These are phyloP conservation scores for Claviceps arundinis DNA, from an alignment of 2,329 filamentous ascomycete genomes.

Conservation along the genomic window DNA sequence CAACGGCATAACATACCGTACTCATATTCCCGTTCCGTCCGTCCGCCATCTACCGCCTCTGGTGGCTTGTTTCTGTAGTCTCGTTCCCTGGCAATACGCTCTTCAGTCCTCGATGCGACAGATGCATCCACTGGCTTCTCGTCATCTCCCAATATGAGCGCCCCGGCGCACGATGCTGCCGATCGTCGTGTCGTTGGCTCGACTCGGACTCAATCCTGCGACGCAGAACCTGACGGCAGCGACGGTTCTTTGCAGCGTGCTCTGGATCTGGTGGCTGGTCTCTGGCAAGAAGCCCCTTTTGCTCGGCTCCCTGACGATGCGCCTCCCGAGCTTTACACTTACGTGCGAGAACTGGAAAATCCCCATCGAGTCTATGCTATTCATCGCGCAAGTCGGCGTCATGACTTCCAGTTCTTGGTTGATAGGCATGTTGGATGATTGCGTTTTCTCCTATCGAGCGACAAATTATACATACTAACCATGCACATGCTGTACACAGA, in stretches of 20 bases:
- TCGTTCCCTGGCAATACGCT: neutral
- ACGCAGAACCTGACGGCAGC: neutral
- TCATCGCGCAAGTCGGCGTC: conserved; percentile 45
- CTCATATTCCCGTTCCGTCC: neutral
- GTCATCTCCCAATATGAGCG: conserved; percentile 6
- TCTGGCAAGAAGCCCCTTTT: conserved; percentile 50
- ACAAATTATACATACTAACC: neutral
- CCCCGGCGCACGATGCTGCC: conserved; percentile 5
- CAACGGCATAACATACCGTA: neutral
- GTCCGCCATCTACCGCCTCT: neutral
- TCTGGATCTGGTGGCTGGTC: conserved; percentile 37
- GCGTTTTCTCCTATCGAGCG: neutral
- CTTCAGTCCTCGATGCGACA: neutral
- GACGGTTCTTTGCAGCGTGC: conserved; percentile 17
- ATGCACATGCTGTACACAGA: conserved; percentile 26
- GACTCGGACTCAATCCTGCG: neutral
- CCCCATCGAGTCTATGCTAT: conserved; percentile 48
- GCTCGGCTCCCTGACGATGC: conserved; percentile 46
- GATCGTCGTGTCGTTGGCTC: conserved; percentile 4
- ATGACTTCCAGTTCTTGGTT: conserved; percentile 53
- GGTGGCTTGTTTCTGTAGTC: neutral
- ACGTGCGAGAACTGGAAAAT: conserved; percentile 46
- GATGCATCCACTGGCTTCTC: conserved; percentile 3
- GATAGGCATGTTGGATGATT: conserved; percentile 38
- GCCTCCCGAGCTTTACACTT: conserved; percentile 40